phyloP scores from a whole-genome alignment of 2,329 filamentous ascomycete genomes.

The Aspergillus sp. region DNA sequence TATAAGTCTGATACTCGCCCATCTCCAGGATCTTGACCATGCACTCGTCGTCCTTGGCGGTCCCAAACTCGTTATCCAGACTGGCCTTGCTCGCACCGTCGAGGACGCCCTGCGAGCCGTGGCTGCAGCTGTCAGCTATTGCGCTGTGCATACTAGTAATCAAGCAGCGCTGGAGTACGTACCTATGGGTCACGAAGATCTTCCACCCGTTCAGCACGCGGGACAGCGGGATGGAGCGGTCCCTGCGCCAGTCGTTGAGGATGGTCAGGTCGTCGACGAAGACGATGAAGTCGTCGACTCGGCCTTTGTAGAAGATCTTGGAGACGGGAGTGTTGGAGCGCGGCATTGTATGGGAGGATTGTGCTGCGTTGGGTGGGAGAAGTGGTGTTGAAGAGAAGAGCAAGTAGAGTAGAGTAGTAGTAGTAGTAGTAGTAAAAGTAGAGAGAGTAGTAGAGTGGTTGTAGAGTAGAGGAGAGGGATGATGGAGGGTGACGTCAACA shows the following conservation, averaged over 20 bases:
- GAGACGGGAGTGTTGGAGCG: constrained; percentile 60
- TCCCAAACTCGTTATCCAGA: constrained; percentile 82
- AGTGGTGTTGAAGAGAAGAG: too few species aligned
- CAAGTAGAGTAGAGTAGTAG: constrained; percentile 1
- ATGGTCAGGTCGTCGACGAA: constrained; percentile 41
- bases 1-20: constrained; percentile 56
- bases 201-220: constrained; percentile 84
- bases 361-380: too few species aligned
- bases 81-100: constrained; percentile 65
- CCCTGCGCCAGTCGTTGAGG: constrained; percentile 72
- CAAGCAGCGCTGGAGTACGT: constrained; percentile 31
- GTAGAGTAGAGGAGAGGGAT: constrained; percentile 3
- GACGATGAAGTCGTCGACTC: constrained; percentile 58
- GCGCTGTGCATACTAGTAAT: neutral
- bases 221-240: constrained; percentile 67
- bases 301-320: constrained; percentile 83
- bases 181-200: constrained; percentile 86
- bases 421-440: neutral
- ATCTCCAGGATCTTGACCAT: constrained; percentile 72
- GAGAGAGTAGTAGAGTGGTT: constrained; percentile 1
- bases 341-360: constrained; percentile 44
- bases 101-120: constrained; percentile 72
- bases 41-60: constrained; percentile 65
- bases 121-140: constrained; percentile 43
- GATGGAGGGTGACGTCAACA: constrained; percentile 16